These are phyloP conservation scores for Lanmaoa pseudosensibilis DNA, from an alignment of 768 basidiomycete species.

Conservation along the genomic window DNA sequence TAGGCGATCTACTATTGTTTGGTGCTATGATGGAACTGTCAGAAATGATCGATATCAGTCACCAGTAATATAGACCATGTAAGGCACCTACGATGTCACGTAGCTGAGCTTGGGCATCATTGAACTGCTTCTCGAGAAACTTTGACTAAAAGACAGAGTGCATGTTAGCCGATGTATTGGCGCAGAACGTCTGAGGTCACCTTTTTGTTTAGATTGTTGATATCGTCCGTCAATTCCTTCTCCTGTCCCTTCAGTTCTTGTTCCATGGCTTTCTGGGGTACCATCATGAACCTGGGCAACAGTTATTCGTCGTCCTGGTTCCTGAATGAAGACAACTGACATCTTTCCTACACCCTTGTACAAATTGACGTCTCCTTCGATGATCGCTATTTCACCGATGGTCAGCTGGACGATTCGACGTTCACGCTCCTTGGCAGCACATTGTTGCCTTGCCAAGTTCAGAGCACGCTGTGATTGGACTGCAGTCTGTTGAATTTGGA, in stretches of 20 bases:
- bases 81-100: conserved; percentile 70
- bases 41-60: conserved; percentile 9
- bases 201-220: conserved; percentile 82
- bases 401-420: conserved; percentile 88
- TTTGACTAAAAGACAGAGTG: conserved; percentile 57
- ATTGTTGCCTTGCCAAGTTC: conserved; percentile 72
- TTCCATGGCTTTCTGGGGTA: conserved; percentile 79
- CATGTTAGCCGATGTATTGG: not conserved
- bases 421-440: conserved; percentile 80
- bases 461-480: conserved; percentile 81
- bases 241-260: conserved; percentile 71
- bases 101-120: conserved; percentile 83
- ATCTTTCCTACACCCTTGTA: conserved; percentile 98
- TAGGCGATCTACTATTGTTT: conserved; percentile 22
- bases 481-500: conserved; percentile 91
- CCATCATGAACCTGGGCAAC: conserved; percentile 79
- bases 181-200: conserved; percentile 36
- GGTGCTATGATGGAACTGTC: conserved; percentile 32
- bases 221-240: conserved; percentile 82
- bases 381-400: conserved; percentile 72
- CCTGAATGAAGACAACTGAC: conserved; percentile 39
- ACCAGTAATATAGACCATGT: not conserved
- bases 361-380: conserved; percentile 73
- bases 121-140: conserved; percentile 91
- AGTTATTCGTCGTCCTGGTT: not conserved